These are phyloP conservation scores for Cystoisospora suis DNA, from an alignment of 169 alveolate genomes.

Conservation along the genomic window DNA sequence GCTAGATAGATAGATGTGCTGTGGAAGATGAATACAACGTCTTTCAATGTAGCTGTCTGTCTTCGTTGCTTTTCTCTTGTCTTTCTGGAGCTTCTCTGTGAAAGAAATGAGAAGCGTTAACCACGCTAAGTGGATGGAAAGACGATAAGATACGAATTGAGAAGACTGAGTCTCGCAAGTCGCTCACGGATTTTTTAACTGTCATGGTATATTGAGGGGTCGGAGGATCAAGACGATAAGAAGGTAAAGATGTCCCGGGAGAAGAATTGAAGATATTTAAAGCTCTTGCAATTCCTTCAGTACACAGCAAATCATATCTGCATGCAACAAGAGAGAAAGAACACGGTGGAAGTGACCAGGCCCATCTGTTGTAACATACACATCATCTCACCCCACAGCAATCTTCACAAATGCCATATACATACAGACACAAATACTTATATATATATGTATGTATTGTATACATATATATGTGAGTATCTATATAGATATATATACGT, in stretches of 20 bases:
- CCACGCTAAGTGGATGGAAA: not conserved
- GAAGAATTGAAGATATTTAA: constrained; percentile 51
- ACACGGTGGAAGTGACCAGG: not conserved
- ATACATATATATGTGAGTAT: too few species aligned
- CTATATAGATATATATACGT: not conserved
- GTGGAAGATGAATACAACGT: too few species aligned
- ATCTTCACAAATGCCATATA: not conserved
- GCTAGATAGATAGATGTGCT: not conserved
- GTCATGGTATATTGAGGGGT: constrained; percentile 26
- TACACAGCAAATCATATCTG: constrained; percentile 89
- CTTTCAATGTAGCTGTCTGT: not conserved
- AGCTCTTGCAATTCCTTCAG: constrained; percentile 90
- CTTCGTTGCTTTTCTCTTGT: not conserved
- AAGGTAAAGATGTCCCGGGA: constrained; percentile 36
- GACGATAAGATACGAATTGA: not conserved
- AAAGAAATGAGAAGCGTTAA: not conserved
- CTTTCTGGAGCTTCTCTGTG: not conserved
- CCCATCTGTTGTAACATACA: too few species aligned
- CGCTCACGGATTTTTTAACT: not conserved
- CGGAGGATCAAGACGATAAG: constrained; percentile 5
- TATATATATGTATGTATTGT: not conserved
- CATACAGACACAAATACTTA: not conserved
- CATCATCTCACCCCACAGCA: too few species aligned
- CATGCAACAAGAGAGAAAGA: not conserved
- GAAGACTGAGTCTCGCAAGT: not conserved